These are phyloP conservation scores for Lablab purpureus DNA, from an alignment of 306 rosid species.

Conservation along the genomic window DNA sequence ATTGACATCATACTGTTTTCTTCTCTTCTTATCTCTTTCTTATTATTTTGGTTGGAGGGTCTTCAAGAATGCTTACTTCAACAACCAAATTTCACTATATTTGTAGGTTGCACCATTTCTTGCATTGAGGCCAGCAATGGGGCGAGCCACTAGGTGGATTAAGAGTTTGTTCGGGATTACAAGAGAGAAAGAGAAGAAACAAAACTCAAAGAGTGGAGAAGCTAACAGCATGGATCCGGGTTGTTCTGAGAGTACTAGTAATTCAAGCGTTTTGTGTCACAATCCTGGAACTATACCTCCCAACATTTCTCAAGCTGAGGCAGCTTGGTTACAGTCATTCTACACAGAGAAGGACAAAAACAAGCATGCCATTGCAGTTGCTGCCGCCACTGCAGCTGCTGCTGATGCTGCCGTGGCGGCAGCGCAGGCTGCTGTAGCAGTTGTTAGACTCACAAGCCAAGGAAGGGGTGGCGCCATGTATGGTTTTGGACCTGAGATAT, in stretches of 20 bases:
- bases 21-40: constrained; percentile 7
- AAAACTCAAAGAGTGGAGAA: constrained; percentile 44
- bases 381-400: constrained; percentile 85
- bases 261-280: constrained; percentile 54
- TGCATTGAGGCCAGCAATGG: constrained; percentile 58
- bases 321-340: constrained; percentile 77
- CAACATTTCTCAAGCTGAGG: constrained; percentile 76
- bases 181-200: constrained; percentile 52
- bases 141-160: constrained; percentile 80
- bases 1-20: not conserved
- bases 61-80: constrained; percentile 44
- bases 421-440: constrained; percentile 85
- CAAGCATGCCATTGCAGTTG: constrained; percentile 94
- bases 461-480: constrained; percentile 74
- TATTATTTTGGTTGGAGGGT: constrained; percentile 4
- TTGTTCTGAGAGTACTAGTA: constrained; percentile 18
- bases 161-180: constrained; percentile 76
- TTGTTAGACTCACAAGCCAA: constrained; percentile 81
- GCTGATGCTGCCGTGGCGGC: constrained; percentile 94
- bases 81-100: constrained; percentile 49
- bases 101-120: constrained; percentile 46
- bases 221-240: constrained; percentile 40
- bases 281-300: constrained; percentile 85
- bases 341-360: constrained; percentile 71
- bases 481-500: constrained; percentile 64